A percentile compares a stretch with the other conserved stretches of the same genome.
These are phyloP conservation scores for Herpetospermum pedunculosum DNA, from an alignment of 306 rosid species.

Conservation along the genomic window DNA sequence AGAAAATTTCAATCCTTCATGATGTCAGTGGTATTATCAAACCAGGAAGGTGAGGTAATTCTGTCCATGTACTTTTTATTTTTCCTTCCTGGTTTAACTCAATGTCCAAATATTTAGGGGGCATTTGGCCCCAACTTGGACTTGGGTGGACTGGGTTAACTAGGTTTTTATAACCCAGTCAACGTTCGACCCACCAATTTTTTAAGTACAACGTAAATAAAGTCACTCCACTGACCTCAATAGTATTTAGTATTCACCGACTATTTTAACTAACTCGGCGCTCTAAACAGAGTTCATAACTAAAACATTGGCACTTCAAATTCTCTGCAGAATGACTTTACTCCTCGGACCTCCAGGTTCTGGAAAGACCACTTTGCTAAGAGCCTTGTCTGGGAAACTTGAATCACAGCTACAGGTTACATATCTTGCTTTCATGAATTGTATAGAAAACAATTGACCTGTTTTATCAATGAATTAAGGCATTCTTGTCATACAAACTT, in stretches of 20 bases:
- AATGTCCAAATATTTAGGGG: neutral
- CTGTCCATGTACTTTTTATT: neutral
- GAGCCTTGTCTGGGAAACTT: constrained; percentile 26
- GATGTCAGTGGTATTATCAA: constrained; percentile 11
- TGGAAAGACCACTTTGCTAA: constrained; percentile 25
- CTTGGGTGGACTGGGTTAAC: too few relatives aligned
- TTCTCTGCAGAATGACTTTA: constrained; percentile 22
- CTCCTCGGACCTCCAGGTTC: constrained; percentile 31
- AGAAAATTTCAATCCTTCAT: neutral
- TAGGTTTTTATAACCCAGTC: too few relatives aligned
- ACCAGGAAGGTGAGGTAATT: constrained; percentile 12
- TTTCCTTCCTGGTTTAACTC: neutral
- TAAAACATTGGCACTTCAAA: neutral
- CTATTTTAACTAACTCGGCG: too few relatives aligned
- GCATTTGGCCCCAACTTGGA: too few relatives aligned
- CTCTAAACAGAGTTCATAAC: neutral
- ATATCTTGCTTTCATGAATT: neutral
- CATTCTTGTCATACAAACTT: neutral
- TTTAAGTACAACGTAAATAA: too few relatives aligned
- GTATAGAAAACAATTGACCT: neutral
- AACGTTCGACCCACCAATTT: too few relatives aligned
- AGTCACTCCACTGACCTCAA: too few relatives aligned
- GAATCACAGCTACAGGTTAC: constrained; percentile 19
- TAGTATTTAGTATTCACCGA: too few relatives aligned
- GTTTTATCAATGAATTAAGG: neutral